Conservation (phyloP, 2,329 filamentous ascomycete species). For the Cladophialophora chaetospira region DNA sequence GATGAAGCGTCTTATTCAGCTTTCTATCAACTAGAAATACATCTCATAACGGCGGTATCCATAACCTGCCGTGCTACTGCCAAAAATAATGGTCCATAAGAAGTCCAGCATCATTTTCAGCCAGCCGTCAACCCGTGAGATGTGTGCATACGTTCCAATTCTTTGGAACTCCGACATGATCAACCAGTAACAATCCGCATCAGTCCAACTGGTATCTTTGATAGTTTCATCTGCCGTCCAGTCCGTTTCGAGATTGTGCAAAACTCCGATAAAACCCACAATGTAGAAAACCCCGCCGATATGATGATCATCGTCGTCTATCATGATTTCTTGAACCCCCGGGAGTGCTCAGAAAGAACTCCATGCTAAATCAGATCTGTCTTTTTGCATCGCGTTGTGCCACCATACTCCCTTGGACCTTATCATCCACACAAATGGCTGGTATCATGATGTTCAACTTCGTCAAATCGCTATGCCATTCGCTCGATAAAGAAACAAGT, state of each 20-base stretch:
- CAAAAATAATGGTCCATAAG: conserved; percentile 10
- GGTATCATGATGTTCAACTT: conserved; percentile 35
- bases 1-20: conserved; percentile 21
- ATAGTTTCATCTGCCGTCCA: conserved; percentile 23
- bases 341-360: conserved; percentile 30
- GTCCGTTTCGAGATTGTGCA: conserved; percentile 19
- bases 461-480: conserved; percentile 35
- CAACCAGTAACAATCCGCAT: conserved; percentile 18
- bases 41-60: conserved; percentile 27
- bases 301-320: conserved; percentile 29
- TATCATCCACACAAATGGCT: conserved; percentile 28
- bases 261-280: conserved; percentile 20
- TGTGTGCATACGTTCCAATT: conserved; percentile 22
- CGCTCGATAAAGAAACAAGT: conserved; percentile 25
- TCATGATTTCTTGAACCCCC: conserved; percentile 26
- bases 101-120: conserved; percentile 25
- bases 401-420: conserved; percentile 28
- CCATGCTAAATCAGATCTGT: conserved; percentile 30
- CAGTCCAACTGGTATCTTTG: conserved; percentile 28
- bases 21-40: conserved; percentile 31
- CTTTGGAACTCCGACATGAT: conserved; percentile 18
- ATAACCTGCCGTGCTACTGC: conserved; percentile 19
- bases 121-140: conserved; percentile 29
- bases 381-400: conserved; percentile 32
- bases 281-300: conserved; percentile 22